Evolutionary conservation across 2,329 filamentous ascomycete species (phyloP), one percentile per base, ranked within the genome.

Genomic region (Aphanocladium album): DNA sequence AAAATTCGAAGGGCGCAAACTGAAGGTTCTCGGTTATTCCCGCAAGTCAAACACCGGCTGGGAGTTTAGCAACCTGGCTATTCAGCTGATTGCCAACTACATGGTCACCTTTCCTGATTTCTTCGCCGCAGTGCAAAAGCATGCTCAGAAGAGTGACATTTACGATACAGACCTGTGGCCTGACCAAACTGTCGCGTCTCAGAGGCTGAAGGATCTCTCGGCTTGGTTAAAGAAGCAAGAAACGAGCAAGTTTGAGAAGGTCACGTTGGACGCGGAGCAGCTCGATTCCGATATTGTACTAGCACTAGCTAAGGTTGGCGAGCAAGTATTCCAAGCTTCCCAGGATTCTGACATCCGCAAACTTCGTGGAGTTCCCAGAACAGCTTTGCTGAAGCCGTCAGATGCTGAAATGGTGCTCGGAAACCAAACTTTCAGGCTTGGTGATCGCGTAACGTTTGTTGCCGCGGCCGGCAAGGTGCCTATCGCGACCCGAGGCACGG

Each of bases 51-150:
- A 86, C 14, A 89, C 86, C 30, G 95, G 96, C 6, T 99, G 96
- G 96, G 95, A 99, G 74, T 99, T 96, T 73, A 97, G 93, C 69
- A 83, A 85, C 54, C 88, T 90, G 66, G 93, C 95, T 1, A 82
- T 97, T 61, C 82, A 88, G 50, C 77, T 99, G 58, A 84, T 99
- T 57, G 84, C 87, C 46, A 83, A 91, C 66, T 99, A 98, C 74
- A 97, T 98, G 89, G 87, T 89, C 62, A 88, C 86, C 17, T 99
- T 99, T 74, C 95, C 95, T 0, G 91, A 97, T 62, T 98, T 99
- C 74, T 93, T 99, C 70, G 91, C 89, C 9, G 91, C 87, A 4
- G 91, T 99, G 64, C 88, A 93, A 72, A 82, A 82, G 63, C 93
- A 96, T 66, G 91, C 93, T 1, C 89, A 92, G 62, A 90, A 89